Evolutionary conservation across 176 grass and related monocot genomes (phyloP).

Genomic region (Oryza brachyantha): DNA sequence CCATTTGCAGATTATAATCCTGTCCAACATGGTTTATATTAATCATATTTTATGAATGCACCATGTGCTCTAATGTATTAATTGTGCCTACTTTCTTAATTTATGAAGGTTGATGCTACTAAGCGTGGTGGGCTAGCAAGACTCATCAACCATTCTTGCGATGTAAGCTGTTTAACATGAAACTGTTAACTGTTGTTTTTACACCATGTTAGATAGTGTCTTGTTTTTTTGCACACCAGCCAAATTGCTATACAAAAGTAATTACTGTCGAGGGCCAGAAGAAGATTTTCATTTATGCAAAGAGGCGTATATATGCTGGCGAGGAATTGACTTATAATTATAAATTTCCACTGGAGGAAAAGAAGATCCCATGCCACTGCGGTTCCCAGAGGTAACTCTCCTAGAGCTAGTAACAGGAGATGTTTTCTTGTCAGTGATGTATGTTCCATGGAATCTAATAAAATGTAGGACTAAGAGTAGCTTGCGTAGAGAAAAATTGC

Average conservation of each 20-base stretch:
- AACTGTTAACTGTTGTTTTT: slow-evolving; percentile 13
- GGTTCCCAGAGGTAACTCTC: slow-evolving; percentile 77
- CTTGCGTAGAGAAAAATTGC: too few species aligned
- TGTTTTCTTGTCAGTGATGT: neutral
- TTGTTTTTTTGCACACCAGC: slow-evolving; percentile 45
- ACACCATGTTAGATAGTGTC: slow-evolving; percentile 10
- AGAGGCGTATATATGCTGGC: slow-evolving; percentile 82
- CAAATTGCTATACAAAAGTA: slow-evolving; percentile 97
- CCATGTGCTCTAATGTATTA: slow-evolving; percentile 15
- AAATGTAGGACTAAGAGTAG: too few species aligned
- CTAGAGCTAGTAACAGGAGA: neutral
- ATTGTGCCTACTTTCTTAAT: slow-evolving; percentile 22
- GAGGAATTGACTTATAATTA: slow-evolving; percentile 99
- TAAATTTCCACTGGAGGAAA: slow-evolving; percentile 94
- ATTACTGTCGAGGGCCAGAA: slow-evolving; percentile 97
- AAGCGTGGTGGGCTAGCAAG: slow-evolving; percentile 94
- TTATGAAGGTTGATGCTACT: slow-evolving; percentile 88
- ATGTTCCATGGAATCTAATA: slow-evolving; percentile 11
- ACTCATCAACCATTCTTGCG: slow-evolving; percentile 97
- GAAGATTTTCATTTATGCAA: slow-evolving; percentile 97
- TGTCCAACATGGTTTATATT: neutral
- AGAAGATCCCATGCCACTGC: slow-evolving; percentile 95
- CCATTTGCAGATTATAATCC: slow-evolving; percentile 1
- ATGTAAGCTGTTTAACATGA: slow-evolving; percentile 54
- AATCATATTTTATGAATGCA: neutral